Conservation (phyloP, 2,329 filamentous ascomycete species). For the Sporothrix mexicana region DNA sequence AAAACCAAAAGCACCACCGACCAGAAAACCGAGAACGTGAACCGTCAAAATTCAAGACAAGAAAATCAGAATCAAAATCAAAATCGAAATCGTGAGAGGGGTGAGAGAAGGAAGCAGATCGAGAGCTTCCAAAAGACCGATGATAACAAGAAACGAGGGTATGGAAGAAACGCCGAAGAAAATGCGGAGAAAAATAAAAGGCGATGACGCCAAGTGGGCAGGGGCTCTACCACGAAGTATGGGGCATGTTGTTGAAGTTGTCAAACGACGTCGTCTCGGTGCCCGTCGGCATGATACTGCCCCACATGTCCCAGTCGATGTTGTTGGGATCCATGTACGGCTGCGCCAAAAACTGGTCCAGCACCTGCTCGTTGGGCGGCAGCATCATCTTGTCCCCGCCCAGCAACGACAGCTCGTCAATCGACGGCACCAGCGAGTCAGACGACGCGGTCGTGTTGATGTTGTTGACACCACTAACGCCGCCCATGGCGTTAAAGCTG, state of each 20-base stretch:
- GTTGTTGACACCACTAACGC: neutral
- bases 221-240: slow-evolving; percentile 39
- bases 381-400: slow-evolving; percentile 8
- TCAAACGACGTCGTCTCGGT: slow-evolving; percentile 36
- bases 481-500: neutral
- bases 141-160: neutral
- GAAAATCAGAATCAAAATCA: neutral
- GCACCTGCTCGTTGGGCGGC: slow-evolving; percentile 38
- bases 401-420: slow-evolving; percentile 11
- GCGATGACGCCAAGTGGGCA: no score
- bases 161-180: slow-evolving; percentile 15
- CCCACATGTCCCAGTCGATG: slow-evolving; percentile 56
- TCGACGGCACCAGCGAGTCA: slow-evolving; percentile 14
- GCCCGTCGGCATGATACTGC: slow-evolving; percentile 36
- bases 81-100: neutral
- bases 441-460: neutral
- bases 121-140: neutral
- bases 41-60: neutral
- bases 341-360: slow-evolving; percentile 53
- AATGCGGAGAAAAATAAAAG: neutral
- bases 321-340: slow-evolving; percentile 52
- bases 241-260: slow-evolving; percentile 39
- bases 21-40: neutral
- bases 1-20: neutral
- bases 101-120: neutral